Base-by-base conservation (phyloP, 139 green algal species). In the Picochlorum costavermella region DNA sequence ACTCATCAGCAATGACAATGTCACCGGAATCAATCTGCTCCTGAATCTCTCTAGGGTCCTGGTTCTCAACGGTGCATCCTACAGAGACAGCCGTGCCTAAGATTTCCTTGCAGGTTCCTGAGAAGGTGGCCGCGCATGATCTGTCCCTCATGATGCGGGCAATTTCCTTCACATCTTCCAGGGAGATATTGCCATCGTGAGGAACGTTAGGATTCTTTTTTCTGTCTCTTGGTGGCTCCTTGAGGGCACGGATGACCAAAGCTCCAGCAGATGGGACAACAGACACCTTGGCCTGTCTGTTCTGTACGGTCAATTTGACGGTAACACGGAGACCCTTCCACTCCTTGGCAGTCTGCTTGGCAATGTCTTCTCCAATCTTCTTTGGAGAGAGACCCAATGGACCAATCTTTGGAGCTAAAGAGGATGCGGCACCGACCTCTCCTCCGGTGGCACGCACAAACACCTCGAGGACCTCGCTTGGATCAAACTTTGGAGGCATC, bases 361-460 rank as follows among this genome's bases (percentile, higher is more conserved):
- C 94, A 81, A 99, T 98, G 66, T 99, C 93, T 76, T 99, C 94
- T 84, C 94, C 94, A 76, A 98, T 88, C 88, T 99, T 99, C 85
- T 99, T 99, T 53, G 94, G 94, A 25, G 94, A 98, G 50, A 99
- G 86, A 86, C 94, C 94, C 59, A 99, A 88, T 36, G 94, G 94
- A 82, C 94, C 94, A 65, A 99, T 98, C 87, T 99, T 99, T 31
- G 94, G 94, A 16, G 94, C 94, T 11, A 99, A 81, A 1, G 94
- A 98, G 4, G 91, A 98, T 23, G 94, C 94, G 49, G 94, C 94
- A 75, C 94, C 94, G 8, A 99, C 91, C 76, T 99, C 94, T 45
- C 91, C 91, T 59, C 94, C 94, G 33, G 94, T 98, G 44, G 92
- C 94, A 53, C 94, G 85, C 60, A 99, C 85, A 68, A 91, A 99